Conservation (phyloP, 257 asterid genomes). For the Nicotiana attenuata region DNA sequence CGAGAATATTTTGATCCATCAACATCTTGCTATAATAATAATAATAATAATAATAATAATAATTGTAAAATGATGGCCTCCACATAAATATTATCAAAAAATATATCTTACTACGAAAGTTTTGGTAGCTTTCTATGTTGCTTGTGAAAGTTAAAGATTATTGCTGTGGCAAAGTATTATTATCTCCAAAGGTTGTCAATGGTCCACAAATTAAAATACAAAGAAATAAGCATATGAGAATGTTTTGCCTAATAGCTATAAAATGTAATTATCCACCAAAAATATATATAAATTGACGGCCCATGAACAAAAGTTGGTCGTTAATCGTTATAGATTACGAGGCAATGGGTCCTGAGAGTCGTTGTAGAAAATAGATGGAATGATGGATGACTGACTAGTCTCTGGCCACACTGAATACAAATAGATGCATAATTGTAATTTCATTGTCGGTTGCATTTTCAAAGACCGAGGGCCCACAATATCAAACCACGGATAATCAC, state of each 20-base stretch:
- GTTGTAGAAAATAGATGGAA: neutral
- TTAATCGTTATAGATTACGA: neutral
- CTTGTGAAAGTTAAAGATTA: neutral
- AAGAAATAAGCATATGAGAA: no score
- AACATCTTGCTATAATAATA: no score
- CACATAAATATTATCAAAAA: no score
- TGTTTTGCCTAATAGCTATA: no score
- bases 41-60: no score
- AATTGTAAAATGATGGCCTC: no score
- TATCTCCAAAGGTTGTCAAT: neutral
- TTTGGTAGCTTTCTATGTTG: neutral
- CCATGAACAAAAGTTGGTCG: neutral
- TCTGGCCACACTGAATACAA: neutral
- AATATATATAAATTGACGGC: no score
- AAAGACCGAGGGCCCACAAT: neutral
- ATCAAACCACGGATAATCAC: constrained; percentile 4
- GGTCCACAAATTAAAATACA: neutral
- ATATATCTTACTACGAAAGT: neutral
- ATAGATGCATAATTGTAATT: neutral
- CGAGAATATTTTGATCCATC: no score
- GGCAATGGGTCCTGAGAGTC: neutral
- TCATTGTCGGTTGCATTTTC: neutral
- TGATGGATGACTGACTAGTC: neutral
- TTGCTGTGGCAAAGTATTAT: no score
- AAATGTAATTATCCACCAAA: no score